phyloP scores from a whole-genome alignment of 2,329 filamentous ascomycete genomes.

The Aspergillus unguis region DNA sequence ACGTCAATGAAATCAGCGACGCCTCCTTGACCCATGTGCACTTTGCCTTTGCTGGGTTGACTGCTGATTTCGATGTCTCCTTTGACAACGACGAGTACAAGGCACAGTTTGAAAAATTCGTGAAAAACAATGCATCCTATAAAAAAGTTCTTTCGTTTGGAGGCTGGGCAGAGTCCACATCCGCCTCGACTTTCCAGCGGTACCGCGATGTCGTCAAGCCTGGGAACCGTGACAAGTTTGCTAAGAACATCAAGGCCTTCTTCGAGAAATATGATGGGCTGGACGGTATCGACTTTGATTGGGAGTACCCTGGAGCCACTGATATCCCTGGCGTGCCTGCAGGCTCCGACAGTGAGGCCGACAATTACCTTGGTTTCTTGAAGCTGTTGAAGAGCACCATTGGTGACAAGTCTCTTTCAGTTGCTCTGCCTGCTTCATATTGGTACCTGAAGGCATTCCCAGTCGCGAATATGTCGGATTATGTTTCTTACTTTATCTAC shows the following conservation, averaged over 20 bases:
- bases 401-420: conserved; percentile 23
- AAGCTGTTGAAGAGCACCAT: conserved; percentile 15
- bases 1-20: not conserved
- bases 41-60: not conserved
- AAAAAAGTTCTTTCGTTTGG: conserved; percentile 31
- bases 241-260: conserved; percentile 31
- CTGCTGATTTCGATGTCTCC: not conserved
- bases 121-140: conserved; percentile 28
- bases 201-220: conserved; percentile 35
- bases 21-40: conserved; percentile 19
- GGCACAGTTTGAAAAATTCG: not conserved
- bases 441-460: conserved; percentile 36
- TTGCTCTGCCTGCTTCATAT: conserved; percentile 29
- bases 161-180: conserved; percentile 46
- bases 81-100: not conserved
- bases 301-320: conserved; percentile 19
- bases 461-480: conserved; percentile 24
- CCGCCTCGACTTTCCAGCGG: conserved; percentile 35
- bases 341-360: conserved; percentile 25
- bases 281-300: conserved; percentile 14
- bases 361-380: conserved; percentile 34
- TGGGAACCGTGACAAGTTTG: conserved; percentile 36
- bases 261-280: conserved; percentile 2
- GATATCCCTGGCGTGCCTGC: conserved; percentile 38
- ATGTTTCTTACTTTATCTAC: conserved; percentile 35